A percentile compares a stretch with the other conserved stretches of the same genome.
These are phyloP conservation scores for Mycena galopus DNA, from an alignment of 768 basidiomycete species.

Conservation along the genomic window DNA sequence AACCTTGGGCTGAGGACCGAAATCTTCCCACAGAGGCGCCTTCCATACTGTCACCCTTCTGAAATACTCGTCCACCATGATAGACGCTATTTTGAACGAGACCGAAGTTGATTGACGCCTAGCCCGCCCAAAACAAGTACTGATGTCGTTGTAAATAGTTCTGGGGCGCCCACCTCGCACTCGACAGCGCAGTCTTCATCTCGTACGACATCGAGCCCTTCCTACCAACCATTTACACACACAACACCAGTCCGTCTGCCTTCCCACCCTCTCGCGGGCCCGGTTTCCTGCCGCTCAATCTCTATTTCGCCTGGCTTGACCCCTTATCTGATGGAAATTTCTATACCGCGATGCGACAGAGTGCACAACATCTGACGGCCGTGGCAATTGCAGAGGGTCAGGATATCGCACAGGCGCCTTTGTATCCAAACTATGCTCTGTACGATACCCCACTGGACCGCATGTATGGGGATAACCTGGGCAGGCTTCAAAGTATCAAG, in stretches of 20 bases:
- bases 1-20: too few species aligned
- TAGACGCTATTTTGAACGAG: slow-evolving; percentile 60
- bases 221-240: slow-evolving; percentile 55
- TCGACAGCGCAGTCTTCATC: slow-evolving; percentile 49
- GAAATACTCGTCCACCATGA: slow-evolving; percentile 49
- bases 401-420: slow-evolving; percentile 46
- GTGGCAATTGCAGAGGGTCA: slow-evolving; percentile 44
- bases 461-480: slow-evolving; percentile 56
- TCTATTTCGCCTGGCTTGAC: slow-evolving; percentile 42
- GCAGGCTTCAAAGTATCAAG: slow-evolving; percentile 47
- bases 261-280: slow-evolving; percentile 54
- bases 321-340: slow-evolving; percentile 40
- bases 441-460: slow-evolving; percentile 53
- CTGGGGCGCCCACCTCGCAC: slow-evolving; percentile 54
- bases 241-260: slow-evolving; percentile 54
- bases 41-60: slow-evolving; percentile 60
- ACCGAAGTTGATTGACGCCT: slow-evolving; percentile 45
- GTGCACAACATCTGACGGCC: slow-evolving; percentile 40
- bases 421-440: slow-evolving; percentile 63
- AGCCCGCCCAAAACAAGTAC: neutral
- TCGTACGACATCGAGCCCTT: slow-evolving; percentile 68
- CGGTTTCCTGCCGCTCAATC: slow-evolving; percentile 44
- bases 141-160: slow-evolving; percentile 48
- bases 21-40: slow-evolving; percentile 40
- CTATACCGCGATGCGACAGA: slow-evolving; percentile 45